Percentiles rank a stretch among this genome's conserved stretches.
These are phyloP conservation scores for Talaromyces sp. DNA, from an alignment of 2,329 filamentous ascomycete genomes.

Conservation along the genomic window DNA sequence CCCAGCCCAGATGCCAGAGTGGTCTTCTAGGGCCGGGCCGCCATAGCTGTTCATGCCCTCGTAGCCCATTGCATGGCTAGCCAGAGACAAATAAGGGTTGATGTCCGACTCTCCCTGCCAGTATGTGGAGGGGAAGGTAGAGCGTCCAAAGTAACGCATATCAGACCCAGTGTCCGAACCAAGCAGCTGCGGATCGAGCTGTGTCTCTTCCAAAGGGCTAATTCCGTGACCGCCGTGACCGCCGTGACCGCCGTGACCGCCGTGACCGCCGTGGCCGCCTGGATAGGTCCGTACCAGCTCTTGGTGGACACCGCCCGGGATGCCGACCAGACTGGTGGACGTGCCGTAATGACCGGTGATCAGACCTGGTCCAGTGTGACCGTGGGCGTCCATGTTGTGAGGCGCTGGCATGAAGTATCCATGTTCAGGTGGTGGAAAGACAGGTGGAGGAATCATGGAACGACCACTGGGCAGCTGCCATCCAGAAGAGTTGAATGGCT, in stretches of 20 bases:
- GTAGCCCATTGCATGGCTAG: slow-evolving; percentile 11
- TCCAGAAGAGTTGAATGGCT: slow-evolving; percentile 30
- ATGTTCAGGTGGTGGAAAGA: background rate
- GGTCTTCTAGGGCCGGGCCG: slow-evolving; percentile 28
- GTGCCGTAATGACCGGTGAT: slow-evolving; percentile 22
- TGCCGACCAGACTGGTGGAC: slow-evolving; percentile 33
- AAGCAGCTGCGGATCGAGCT: slow-evolving; percentile 40
- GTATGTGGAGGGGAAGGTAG: background rate
- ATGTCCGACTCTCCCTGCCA: slow-evolving; percentile 19
- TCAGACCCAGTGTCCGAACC: slow-evolving; percentile 19
- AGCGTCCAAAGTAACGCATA: slow-evolving; percentile 1
- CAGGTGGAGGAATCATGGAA: slow-evolving; percentile 21
- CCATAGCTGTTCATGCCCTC: slow-evolving; percentile 16
- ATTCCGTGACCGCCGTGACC: background rate
- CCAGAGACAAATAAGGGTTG: slow-evolving; percentile 16
- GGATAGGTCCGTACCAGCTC: slow-evolving; percentile 34
- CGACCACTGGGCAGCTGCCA: slow-evolving; percentile 41
- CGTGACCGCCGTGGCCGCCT: background rate
- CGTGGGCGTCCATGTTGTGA: slow-evolving; percentile 32
- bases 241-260: background rate
- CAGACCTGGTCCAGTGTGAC: slow-evolving; percentile 31
- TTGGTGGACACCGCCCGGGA: slow-evolving; percentile 38
- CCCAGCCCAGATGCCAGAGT: slow-evolving; percentile 24
- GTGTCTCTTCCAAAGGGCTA: slow-evolving; percentile 20
- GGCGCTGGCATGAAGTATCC: slow-evolving; percentile 14